phyloP scores from a whole-genome alignment of 2,329 filamentous ascomycete genomes.

The Pseudocercospora pini-densiflorae region DNA sequence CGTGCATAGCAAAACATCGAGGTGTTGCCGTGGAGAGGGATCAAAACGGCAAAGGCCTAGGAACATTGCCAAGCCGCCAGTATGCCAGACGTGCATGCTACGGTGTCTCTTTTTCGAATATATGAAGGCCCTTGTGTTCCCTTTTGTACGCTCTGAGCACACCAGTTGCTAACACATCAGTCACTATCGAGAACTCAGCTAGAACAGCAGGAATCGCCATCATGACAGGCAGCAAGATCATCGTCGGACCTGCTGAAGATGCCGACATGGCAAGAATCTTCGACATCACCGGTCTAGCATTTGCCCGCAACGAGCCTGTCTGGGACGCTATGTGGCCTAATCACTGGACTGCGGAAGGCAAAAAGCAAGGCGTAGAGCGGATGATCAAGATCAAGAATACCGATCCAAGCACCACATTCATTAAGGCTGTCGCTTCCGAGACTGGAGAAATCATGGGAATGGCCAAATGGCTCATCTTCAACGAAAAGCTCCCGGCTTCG shows the following conservation, averaged over 20 bases:
- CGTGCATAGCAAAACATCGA: not conserved
- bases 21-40: not conserved
- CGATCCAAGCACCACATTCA: slow-evolving; percentile 32
- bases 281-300: slow-evolving; percentile 35
- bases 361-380: slow-evolving; percentile 30
- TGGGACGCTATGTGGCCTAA: slow-evolving; percentile 34
- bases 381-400: slow-evolving; percentile 27
- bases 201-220: not conserved
- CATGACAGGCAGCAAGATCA: slow-evolving; percentile 19
- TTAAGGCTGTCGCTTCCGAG: slow-evolving; percentile 37
- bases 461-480: slow-evolving; percentile 40
- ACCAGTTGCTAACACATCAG: slow-evolving; percentile 5
- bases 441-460: slow-evolving; percentile 37
- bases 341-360: slow-evolving; percentile 34
- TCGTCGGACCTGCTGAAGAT: slow-evolving; percentile 31
- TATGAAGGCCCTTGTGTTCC: not conserved
- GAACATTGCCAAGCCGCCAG: not conserved
- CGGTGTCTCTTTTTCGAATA: not conserved
- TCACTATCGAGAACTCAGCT: not conserved
- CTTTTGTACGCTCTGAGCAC: slow-evolving; percentile 15
- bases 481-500: slow-evolving; percentile 24
- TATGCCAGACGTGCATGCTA: not conserved
- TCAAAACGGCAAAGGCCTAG: not conserved
- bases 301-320: slow-evolving; percentile 36
- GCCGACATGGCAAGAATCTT: slow-evolving; percentile 38